Base-by-base conservation (phyloP, 2,329 filamentous ascomycete genomes). In the Talaromyces sp. region DNA sequence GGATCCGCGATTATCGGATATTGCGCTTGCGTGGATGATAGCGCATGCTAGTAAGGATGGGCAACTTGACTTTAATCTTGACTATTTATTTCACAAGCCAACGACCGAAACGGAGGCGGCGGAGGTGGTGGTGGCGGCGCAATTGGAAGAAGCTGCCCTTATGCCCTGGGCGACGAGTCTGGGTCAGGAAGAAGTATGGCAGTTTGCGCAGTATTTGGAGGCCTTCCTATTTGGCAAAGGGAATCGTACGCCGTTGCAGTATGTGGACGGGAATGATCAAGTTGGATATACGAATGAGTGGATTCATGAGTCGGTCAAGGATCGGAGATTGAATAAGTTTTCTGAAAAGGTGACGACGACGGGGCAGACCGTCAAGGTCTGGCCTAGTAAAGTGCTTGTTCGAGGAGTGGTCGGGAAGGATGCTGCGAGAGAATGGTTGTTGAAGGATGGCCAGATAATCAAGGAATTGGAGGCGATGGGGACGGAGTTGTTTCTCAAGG, bases 11-110 rank as follows among this genome's bases (percentile, higher is more conserved):
- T 72, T 69, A 2, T 61, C 69, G 2, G 63, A 81, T 40, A 80
- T 83, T 28, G 75, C 77, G 5, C 67, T 83, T 1, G 81, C 80
- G 3, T 84, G 81, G 81, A 83, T 84, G 81, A 80, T 83, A 64
- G 74, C 76, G 53, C 79, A 82, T 58, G 66, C 64, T 31, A 58
- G 58, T 9, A 64, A 66, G 43, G 37, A 64, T n/a, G 43, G 60
- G 6, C 64, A 67, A 41, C 57, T 67, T 1, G 57, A 57, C 0
- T 65, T 67, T 19, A 61, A 66, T 21, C 43, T 63, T 5, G 60
- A 64, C 7, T 66, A 66, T 51, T 52, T 66, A 0, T 64, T 66
- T 21, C 58, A 64, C 7, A 9, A 57, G 5, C 64, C 64, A n/a
- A n/a, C n/a, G n/a, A n/a, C n/a, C n/a, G n/a, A n/a, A n/a, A n/a